Evolutionary conservation across 768 basidiomycete species (phyloP).

Genomic region (Coprinopsis cinerea): DNA sequence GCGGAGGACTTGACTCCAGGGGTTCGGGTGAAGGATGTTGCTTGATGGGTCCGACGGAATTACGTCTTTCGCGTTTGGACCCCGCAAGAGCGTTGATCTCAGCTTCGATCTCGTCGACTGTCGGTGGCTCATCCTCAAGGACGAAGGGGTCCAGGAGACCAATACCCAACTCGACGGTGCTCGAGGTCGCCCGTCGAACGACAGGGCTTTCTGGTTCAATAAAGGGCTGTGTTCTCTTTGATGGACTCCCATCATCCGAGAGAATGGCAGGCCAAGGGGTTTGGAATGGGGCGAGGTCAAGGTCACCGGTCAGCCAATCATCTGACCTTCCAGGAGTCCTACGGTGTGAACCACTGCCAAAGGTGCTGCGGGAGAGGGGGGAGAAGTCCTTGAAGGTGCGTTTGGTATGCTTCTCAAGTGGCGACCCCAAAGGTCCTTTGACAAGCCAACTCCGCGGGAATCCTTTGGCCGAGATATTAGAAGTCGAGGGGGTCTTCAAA

Average conservation of each 20-base stretch:
- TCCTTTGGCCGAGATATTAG: background rate
- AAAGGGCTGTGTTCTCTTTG: slow-evolving; percentile 19
- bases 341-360: slow-evolving; percentile 22
- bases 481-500: slow-evolving; percentile 13
- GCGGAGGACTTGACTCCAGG: slow-evolving; percentile 32
- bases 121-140: slow-evolving; percentile 30
- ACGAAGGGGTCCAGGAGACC: slow-evolving; percentile 54
- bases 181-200: slow-evolving; percentile 31
- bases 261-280: slow-evolving; percentile 46
- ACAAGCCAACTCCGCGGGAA: slow-evolving; percentile 8
- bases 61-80: slow-evolving; percentile 16
- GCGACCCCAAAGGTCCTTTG: slow-evolving; percentile 5
- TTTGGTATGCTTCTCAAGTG: slow-evolving; percentile 8
- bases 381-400: slow-evolving; percentile 1
- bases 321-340: slow-evolving; percentile 31
- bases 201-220: slow-evolving; percentile 51
- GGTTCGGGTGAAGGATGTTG: background rate
- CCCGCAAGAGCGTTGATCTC: slow-evolving; percentile 23
- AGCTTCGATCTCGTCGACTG: slow-evolving; percentile 24
- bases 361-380: slow-evolving; percentile 8
- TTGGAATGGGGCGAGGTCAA: slow-evolving; percentile 22
- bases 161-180: slow-evolving; percentile 33
- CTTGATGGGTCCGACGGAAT: background rate
- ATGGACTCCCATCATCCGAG: slow-evolving; percentile 22
- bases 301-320: slow-evolving; percentile 35